Conservation (phyloP, 140 eudicot genomes). For the Ambrosia hybrid region DNA sequence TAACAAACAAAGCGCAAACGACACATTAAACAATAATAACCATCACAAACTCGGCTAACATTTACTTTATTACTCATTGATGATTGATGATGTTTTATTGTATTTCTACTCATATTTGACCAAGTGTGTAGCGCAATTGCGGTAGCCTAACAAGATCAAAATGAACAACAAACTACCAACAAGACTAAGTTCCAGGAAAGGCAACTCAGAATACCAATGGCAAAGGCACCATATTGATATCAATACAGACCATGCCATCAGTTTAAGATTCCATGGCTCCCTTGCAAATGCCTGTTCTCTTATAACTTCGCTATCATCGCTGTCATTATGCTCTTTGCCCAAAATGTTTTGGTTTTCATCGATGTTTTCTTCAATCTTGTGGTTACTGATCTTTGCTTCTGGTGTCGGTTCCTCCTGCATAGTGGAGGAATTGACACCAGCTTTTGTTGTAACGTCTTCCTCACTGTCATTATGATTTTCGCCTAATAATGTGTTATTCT, state of each 20-base stretch:
- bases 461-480: background rate
- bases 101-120: conserved; percentile 8
- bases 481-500: conserved; percentile 8
- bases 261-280: conserved; percentile 21
- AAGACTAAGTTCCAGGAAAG: conserved; percentile 37
- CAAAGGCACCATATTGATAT: conserved; percentile 36
- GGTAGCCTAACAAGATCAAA: conserved; percentile 22
- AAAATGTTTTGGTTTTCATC: conserved; percentile 17
- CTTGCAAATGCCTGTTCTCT: conserved; percentile 16
- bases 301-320: background rate
- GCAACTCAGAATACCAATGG: conserved; percentile 43
- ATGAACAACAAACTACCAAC: conserved; percentile 24
- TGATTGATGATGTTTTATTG: too few species aligned
- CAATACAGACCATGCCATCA: conserved; percentile 26
- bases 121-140: conserved; percentile 13
- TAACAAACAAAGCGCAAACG: too few species aligned
- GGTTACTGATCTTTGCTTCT: conserved; percentile 22
- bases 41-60: too few species aligned
- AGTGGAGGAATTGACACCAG: background rate
- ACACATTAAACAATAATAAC: too few species aligned
- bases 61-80: too few species aligned
- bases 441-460: conserved; percentile 4
- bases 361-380: conserved; percentile 24
- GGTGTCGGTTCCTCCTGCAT: conserved; percentile 14
- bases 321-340: background rate